These are phyloP conservation scores for Collybia sordida DNA, from an alignment of 768 basidiomycete genomes.

Conservation along the genomic window DNA sequence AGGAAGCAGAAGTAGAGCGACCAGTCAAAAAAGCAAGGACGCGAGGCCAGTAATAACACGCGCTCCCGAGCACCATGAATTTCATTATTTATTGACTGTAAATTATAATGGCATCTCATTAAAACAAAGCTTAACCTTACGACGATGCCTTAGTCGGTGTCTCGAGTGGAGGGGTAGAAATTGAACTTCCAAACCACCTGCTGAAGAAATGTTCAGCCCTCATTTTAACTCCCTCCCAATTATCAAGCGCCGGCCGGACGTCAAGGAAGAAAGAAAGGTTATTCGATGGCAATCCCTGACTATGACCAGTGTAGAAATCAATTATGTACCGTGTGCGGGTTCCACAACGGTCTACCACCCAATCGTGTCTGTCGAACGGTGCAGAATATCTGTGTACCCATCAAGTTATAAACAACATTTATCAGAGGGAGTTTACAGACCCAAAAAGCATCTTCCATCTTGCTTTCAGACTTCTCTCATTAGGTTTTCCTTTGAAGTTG, in stretches of 20 bases:
- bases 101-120: too few relatives aligned
- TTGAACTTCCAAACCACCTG: constrained; percentile 23
- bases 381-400: constrained; percentile 69
- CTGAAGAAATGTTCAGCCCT: constrained; percentile 59
- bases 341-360: constrained; percentile 94
- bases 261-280: constrained; percentile 90
- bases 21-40: constrained; percentile 58
- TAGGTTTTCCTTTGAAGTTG: constrained; percentile 88
- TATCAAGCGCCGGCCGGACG: constrained; percentile 91
- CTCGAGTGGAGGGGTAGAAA: not conserved
- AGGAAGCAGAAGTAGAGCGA: constrained; percentile 39
- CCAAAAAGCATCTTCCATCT: constrained; percentile 81
- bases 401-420: constrained; percentile 6
- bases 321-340: constrained; percentile 90
- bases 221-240: constrained; percentile 91
- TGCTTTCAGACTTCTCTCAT: constrained; percentile 78
- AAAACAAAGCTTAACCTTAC: too few relatives aligned
- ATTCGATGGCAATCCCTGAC: constrained; percentile 38
- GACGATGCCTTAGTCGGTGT: not conserved
- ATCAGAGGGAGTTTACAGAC: constrained; percentile 44
- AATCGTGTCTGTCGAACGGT: constrained; percentile 97
- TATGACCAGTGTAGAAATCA: constrained; percentile 93
- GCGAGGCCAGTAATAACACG: constrained; percentile 43
- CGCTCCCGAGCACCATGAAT: not conserved
- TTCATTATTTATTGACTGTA: too few relatives aligned